A percentile compares a stretch with the other conserved stretches of the same genome.
Conservation (phyloP, 1,139 yeast species). For the Protomyces lactucae-debilis region DNA sequence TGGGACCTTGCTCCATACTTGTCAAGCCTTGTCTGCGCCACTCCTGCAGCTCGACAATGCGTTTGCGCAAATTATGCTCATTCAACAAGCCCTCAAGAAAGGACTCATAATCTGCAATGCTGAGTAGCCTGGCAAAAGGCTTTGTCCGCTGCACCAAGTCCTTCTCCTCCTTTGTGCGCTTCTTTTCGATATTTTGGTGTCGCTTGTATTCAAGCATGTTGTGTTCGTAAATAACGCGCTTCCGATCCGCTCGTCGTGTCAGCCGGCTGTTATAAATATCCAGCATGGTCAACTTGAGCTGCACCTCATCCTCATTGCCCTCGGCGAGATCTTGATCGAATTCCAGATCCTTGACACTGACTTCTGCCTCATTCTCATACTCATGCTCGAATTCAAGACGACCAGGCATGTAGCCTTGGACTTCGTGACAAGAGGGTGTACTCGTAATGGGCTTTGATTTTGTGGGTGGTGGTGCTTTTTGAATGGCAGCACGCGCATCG, state of each 20-base stretch:
- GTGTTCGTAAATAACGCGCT: conserved; percentile 72
- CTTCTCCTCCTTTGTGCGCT: conserved; percentile 81
- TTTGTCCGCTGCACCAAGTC: conserved; percentile 70
- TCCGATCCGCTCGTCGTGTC: conserved; percentile 88
- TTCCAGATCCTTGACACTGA: conserved; percentile 87
- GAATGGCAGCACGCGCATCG: conserved; percentile 61
- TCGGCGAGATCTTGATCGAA: conserved; percentile 69
- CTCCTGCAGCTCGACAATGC: conserved; percentile 84
- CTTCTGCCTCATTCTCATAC: conserved; percentile 94
- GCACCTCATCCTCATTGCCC: conserved; percentile 80
- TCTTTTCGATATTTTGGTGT: conserved; percentile 69
- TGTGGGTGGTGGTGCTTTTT: conserved; percentile 49
- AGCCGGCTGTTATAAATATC: conserved; percentile 86
- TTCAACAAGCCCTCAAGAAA: conserved; percentile 67
- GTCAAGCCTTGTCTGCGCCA: conserved; percentile 90
- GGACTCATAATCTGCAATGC: conserved; percentile 70
- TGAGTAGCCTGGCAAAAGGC: conserved; percentile 75
- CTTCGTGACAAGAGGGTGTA: conserved; percentile 92
- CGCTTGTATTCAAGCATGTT: conserved; percentile 76
- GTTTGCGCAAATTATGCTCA: conserved; percentile 71
- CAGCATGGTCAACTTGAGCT: conserved; percentile 76
- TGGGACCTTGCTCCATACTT: conserved; percentile 73
- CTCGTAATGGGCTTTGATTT: conserved; percentile 85
- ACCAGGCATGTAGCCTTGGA: conserved; percentile 99
- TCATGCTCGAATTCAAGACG: conserved; percentile 93